Evolutionary conservation across 2,329 filamentous ascomycete species (phyloP).

Genomic region (Sarocladium brachiariae): DNA sequence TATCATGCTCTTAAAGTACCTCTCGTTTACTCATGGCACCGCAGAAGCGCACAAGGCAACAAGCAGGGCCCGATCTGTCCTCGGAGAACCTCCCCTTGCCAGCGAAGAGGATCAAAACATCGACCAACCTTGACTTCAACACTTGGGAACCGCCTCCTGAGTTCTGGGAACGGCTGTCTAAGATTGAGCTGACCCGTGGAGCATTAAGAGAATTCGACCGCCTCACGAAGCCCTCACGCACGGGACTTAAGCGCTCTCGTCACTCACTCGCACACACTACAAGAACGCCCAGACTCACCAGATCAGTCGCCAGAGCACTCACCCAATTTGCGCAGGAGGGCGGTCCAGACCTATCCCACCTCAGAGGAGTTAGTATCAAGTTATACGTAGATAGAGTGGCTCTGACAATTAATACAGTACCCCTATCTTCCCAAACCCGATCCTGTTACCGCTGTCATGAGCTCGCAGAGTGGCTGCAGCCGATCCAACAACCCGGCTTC

Average conservation of each 20-base stretch:
- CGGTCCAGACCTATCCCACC: slow-evolving; percentile 18
- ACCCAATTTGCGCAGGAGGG: slow-evolving; percentile 19
- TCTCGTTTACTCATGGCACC: too few relatives aligned
- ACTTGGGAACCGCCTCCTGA: neutral
- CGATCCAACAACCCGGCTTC: slow-evolving; percentile 11
- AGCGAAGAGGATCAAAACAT: too few relatives aligned
- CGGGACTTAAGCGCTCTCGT: neutral
- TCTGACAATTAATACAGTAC: neutral
- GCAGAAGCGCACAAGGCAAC: too few relatives aligned
- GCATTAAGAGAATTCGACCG: neutral
- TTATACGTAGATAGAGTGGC: neutral
- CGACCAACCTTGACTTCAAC: neutral
- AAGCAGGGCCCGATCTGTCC: too few relatives aligned
- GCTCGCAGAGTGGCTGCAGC: neutral
- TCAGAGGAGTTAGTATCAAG: slow-evolving; percentile 15
- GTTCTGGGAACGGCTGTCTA: slow-evolving; percentile 4
- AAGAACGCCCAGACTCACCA: neutral
- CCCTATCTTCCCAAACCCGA: neutral
- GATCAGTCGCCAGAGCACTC: slow-evolving; percentile 9
- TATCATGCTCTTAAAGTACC: too few relatives aligned
- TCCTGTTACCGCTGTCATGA: too few relatives aligned
- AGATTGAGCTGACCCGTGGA: neutral
- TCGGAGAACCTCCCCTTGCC: too few relatives aligned
- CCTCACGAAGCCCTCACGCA: too few relatives aligned
- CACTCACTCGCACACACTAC: neutral